Conservation (phyloP, 1,139 yeast genomes). For the Nematodospora anomalae region DNA sequence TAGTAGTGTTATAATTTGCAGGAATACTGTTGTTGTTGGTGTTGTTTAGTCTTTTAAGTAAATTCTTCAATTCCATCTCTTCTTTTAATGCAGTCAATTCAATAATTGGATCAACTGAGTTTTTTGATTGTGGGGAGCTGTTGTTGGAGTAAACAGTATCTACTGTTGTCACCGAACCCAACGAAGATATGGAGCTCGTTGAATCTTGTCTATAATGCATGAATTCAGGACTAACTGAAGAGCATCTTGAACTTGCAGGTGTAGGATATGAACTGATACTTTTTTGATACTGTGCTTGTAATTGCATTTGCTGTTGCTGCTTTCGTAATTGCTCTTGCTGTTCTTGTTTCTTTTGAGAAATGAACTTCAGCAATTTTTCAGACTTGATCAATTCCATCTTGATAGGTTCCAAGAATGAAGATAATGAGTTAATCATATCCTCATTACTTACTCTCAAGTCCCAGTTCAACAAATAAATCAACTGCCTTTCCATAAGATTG, state of each 20-base stretch:
- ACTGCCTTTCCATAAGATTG: slow-evolving; percentile 78
- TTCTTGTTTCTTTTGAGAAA: slow-evolving; percentile 17
- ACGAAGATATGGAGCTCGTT: slow-evolving; percentile 25
- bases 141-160: background rate
- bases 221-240: slow-evolving; percentile 10
- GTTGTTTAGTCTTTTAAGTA: slow-evolving; percentile 27
- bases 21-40: too few species aligned
- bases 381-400: slow-evolving; percentile 52
- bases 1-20: too few species aligned
- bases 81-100: slow-evolving; percentile 45
- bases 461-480: slow-evolving; percentile 68
- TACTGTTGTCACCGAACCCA: slow-evolving; percentile 15
- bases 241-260: slow-evolving; percentile 12
- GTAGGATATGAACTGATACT: slow-evolving; percentile 4
- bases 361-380: slow-evolving; percentile 37
- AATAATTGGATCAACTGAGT: slow-evolving; percentile 38
- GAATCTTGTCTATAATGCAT: slow-evolving; percentile 34
- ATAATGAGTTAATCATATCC: slow-evolving; percentile 52
- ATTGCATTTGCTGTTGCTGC: slow-evolving; percentile 7
- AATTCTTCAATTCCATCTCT: slow-evolving; percentile 38
- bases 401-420: slow-evolving; percentile 61
- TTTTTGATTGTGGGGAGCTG: slow-evolving; percentile 4
- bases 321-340: slow-evolving; percentile 6
- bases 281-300: slow-evolving; percentile 10
- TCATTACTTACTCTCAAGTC: slow-evolving; percentile 56